phyloP scores from a whole-genome alignment of 2,329 filamentous ascomycete genomes.

The Cadophora sp. region DNA sequence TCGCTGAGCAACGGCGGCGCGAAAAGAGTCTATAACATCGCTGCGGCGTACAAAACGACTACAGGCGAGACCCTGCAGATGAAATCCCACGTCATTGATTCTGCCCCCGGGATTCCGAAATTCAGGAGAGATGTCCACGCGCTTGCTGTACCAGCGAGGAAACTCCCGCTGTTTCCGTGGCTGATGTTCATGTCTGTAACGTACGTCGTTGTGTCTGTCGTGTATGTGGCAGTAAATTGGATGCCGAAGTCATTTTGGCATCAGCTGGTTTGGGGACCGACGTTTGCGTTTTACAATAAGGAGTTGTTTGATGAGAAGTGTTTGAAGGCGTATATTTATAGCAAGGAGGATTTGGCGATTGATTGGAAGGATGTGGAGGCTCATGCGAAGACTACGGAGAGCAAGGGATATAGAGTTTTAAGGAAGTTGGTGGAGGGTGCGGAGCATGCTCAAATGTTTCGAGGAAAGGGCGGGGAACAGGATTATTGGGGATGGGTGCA shows the following conservation, averaged over 20 bases:
- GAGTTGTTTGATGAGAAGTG: conserved; percentile 25
- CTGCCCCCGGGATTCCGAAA: conserved; percentile 37
- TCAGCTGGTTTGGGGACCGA: conserved; percentile 38
- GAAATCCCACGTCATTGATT: conserved; percentile 34
- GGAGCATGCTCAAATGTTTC: conserved; percentile 39
- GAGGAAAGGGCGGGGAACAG: conserved; percentile 36
- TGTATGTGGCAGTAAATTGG: conserved; percentile 36
- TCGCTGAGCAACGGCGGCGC: conserved; percentile 65
- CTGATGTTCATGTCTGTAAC: conserved; percentile 26
- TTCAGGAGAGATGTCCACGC: conserved; percentile 39
- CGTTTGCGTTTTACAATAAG: conserved; percentile 31
- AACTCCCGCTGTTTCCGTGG: conserved; percentile 28
- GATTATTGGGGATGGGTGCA: conserved; percentile 39
- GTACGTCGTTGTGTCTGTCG: conserved; percentile 22
- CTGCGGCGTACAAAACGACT: conserved; percentile 23
- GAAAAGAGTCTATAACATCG: conserved; percentile 40
- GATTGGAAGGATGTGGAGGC: conserved; percentile 37
- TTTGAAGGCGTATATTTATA: conserved; percentile 40
- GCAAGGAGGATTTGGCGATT: conserved; percentile 38
- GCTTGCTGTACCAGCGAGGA: conserved; percentile 26
- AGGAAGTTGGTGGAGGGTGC: conserved; percentile 35
- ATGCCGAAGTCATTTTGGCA: conserved; percentile 37
- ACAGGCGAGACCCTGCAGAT: conserved; percentile 32
- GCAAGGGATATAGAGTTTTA: conserved; percentile 34
- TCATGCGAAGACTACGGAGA: conserved; percentile 30